Evolutionary conservation across 2,329 filamentous ascomycete genomes (phyloP).

Genomic region (Dactylellina haptotyla): DNA sequence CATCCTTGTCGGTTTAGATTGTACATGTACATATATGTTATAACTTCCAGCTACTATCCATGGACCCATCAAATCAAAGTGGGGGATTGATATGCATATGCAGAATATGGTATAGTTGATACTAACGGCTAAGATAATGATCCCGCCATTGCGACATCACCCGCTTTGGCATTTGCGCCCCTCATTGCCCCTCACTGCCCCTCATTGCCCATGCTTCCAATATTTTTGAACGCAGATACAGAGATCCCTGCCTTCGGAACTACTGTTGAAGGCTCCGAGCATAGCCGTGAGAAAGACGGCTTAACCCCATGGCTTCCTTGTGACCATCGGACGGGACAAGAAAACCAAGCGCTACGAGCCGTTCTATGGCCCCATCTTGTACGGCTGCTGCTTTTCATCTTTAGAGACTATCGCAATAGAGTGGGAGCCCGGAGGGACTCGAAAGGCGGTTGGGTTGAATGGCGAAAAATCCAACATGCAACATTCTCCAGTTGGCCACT

Average conservation of each 20-base stretch:
- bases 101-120: no score
- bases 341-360: slow-evolving; percentile 28
- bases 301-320: slow-evolving; percentile 32
- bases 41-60: no score
- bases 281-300: no score
- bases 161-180: background rate
- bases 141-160: slow-evolving; percentile 33
- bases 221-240: no score
- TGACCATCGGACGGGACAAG: slow-evolving; percentile 35
- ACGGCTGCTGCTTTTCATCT: slow-evolving; percentile 15
- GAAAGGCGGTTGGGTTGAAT: slow-evolving; percentile 39
- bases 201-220: slow-evolving; percentile 3
- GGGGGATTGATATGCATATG: no score
- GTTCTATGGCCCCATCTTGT: slow-evolving; percentile 3
- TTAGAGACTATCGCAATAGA: background rate
- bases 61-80: no score
- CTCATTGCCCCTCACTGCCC: slow-evolving; percentile 24
- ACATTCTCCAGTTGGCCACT: slow-evolving; percentile 8
- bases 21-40: no score
- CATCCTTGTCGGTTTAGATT: no score
- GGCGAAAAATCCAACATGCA: slow-evolving; percentile 40
- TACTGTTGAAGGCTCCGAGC: no score
- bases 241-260: no score
- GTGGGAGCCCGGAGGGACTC: slow-evolving; percentile 1
- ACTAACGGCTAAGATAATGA: no score